Evolutionary conservation across 2,329 filamentous ascomycete species (phyloP).

Genomic region (Gaeumannomyces tritici): DNA sequence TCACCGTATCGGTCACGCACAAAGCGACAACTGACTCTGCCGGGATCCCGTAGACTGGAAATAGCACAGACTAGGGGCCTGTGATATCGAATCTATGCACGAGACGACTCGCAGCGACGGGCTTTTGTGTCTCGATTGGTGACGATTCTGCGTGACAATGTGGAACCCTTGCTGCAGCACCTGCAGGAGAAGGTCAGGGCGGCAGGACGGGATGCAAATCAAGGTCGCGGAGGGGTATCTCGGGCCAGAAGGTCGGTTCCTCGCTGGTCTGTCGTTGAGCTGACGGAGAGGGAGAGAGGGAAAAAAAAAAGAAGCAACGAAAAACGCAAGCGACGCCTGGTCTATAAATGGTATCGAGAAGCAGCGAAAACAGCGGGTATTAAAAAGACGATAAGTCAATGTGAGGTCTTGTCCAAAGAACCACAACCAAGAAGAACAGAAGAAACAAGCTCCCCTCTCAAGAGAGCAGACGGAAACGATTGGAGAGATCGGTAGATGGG

Average conservation of each 20-base stretch:
- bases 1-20: no score
- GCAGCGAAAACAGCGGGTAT: background rate
- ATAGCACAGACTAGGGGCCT: background rate
- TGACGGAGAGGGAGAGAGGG: no score
- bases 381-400: background rate
- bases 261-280: background rate
- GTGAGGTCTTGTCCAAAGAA: background rate
- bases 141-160: conserved; percentile 9
- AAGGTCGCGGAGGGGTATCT: no score
- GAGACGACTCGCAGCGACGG: background rate
- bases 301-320: background rate
- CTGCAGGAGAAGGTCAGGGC: conserved; percentile 5
- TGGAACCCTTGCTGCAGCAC: conserved; percentile 12
- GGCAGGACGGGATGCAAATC: no score
- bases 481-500: background rate
- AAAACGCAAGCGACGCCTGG: background rate
- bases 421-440: background rate
- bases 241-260: no score
- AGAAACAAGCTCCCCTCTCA: background rate
- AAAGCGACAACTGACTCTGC: no score
- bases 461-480: background rate
- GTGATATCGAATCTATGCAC: conserved; percentile 1
- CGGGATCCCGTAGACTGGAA: no score
- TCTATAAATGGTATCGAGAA: background rate
- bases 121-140: conserved; percentile 7